Evolutionary conservation across 345 rosid genomes (phyloP).

Genomic region (Salix koriyanagi): DNA sequence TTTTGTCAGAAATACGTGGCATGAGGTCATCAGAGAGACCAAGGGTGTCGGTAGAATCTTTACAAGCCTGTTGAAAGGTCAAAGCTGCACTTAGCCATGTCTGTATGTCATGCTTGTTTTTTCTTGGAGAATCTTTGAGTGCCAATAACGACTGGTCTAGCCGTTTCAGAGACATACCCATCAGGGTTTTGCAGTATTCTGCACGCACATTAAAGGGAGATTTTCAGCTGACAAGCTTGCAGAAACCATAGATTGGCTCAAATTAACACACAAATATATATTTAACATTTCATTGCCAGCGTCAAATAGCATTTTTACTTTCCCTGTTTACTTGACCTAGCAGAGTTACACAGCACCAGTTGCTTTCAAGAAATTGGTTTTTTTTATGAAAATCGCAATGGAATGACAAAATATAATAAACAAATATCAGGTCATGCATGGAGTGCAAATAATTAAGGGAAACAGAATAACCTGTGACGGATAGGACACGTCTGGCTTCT

Average conservation of each 20-base stretch:
- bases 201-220: neutral
- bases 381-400: neutral
- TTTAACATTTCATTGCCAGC: neutral
- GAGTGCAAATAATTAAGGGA: too few species aligned
- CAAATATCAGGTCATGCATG: too few species aligned
- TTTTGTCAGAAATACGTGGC: conserved; percentile 41
- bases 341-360: too few species aligned
- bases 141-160: conserved; percentile 52
- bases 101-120: conserved; percentile 49
- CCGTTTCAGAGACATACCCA: conserved; percentile 50
- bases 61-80: conserved; percentile 70
- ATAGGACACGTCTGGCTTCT: conserved; percentile 24
- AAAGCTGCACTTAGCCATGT: conserved; percentile 82
- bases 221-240: neutral
- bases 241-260: too few species aligned
- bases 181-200: conserved; percentile 50
- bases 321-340: too few species aligned
- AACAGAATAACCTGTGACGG: conserved; percentile 35
- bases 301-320: too few species aligned
- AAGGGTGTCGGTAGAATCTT: conserved; percentile 40
- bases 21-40: conserved; percentile 12
- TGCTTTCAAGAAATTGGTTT: too few species aligned
- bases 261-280: neutral
- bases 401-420: neutral
- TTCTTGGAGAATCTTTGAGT: conserved; percentile 28